Evolutionary conservation across 176 grass and related monocot genomes (phyloP).

Genomic region (Carex myosuroides): DNA sequence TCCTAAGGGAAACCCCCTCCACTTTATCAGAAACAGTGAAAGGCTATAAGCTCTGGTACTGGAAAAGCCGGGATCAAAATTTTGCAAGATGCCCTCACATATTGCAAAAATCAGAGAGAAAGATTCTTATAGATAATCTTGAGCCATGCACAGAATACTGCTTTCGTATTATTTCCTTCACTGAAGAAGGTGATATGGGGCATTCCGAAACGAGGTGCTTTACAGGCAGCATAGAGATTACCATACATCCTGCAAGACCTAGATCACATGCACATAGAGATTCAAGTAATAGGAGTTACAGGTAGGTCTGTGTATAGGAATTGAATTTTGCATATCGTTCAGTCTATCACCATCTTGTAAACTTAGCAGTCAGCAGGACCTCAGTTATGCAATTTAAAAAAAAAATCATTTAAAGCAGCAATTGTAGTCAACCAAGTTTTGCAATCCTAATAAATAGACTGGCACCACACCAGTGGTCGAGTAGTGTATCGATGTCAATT

Average conservation of each 20-base stretch:
- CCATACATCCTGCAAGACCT: conserved; percentile 27
- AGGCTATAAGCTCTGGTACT: conserved; percentile 94
- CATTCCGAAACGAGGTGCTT: conserved; percentile 94
- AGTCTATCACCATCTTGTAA: background rate
- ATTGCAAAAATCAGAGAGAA: conserved; percentile 71
- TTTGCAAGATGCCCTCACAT: conserved; percentile 46
- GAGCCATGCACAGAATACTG: conserved; percentile 88
- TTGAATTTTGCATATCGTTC: background rate
- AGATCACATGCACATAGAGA: conserved; percentile 32
- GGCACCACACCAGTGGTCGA: background rate
- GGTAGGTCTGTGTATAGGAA: background rate
- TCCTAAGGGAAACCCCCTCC: conserved; percentile 65
- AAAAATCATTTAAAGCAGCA: background rate
- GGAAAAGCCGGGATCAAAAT: conserved; percentile 62
- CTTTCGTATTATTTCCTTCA: conserved; percentile 88
- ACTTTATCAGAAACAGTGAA: conserved; percentile 42
- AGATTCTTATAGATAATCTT: conserved; percentile 70
- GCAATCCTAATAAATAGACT: background rate
- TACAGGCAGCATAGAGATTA: conserved; percentile 71
- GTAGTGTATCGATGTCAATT: background rate
- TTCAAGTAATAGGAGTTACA: conserved; percentile 36
- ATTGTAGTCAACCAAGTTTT: background rate
- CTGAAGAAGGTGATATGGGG: conserved; percentile 62
- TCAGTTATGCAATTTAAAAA: background rate
- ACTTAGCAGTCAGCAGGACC: background rate